Percentiles rank a stretch among this genome's conserved stretches.
Conservation (phyloP, 2,329 filamentous ascomycete species). For the Sporothrix phasma region DNA sequence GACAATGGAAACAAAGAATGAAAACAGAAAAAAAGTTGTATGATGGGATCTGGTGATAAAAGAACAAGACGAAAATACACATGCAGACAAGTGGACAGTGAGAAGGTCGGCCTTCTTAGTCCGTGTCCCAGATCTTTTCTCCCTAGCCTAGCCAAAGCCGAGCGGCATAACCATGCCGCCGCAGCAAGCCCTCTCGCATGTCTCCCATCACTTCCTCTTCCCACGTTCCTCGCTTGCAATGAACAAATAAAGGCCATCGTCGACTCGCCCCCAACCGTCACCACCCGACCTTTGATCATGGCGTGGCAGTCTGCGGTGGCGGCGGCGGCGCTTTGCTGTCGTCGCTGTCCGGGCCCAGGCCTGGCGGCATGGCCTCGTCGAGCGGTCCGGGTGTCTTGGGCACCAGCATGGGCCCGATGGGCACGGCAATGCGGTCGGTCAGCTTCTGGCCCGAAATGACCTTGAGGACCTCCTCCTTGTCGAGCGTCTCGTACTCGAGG, state of each 20-base stretch:
- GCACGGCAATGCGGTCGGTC: conserved; percentile 53
- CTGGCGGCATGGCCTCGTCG: conserved; percentile 15
- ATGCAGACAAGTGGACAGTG: not conserved
- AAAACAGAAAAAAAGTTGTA: not conserved
- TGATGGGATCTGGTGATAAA: not conserved
- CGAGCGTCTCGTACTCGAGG: conserved; percentile 88
- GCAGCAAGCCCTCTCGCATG: not conserved
- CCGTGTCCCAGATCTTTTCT: not conserved
- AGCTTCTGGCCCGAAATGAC: conserved; percentile 82
- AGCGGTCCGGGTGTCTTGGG: conserved; percentile 32
- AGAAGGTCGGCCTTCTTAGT: not conserved
- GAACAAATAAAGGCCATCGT: not conserved
- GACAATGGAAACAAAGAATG: not conserved
- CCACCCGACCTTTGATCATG: not conserved
- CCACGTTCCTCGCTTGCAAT: not conserved
- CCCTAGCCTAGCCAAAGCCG: not conserved
- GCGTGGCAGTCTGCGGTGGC: conserved; percentile 14
- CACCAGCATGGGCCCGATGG: conserved; percentile 55
- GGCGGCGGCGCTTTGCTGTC: conserved; percentile 18
- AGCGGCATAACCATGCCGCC: not conserved
- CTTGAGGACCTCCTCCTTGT: conserved; percentile 80
- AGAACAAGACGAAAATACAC: not conserved
- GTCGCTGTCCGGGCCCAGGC: conserved; percentile 3
- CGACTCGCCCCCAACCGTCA: not conserved
- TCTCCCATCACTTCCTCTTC: not conserved